phyloP scores from a whole-genome alignment of 768 basidiomycete genomes.

The Cyathus striatus region DNA sequence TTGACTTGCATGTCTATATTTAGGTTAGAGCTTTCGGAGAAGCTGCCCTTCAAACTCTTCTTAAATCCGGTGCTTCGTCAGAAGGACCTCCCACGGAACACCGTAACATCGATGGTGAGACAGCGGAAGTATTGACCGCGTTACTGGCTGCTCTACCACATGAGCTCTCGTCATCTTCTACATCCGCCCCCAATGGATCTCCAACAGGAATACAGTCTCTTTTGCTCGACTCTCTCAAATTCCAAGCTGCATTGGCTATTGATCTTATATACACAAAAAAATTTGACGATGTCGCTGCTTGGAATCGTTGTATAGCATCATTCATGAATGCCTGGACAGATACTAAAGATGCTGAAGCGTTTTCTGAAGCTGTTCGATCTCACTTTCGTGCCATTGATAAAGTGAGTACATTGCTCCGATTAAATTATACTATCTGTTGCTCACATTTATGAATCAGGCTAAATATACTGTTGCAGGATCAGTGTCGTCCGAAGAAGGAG shows the following conservation, averaged over 20 bases:
- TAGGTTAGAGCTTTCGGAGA: constrained; percentile 91
- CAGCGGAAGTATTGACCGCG: constrained; percentile 45
- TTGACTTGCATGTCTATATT: not conserved
- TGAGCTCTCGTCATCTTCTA: constrained; percentile 35
- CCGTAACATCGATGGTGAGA: constrained; percentile 67
- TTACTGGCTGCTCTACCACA: constrained; percentile 58
- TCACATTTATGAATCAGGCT: constrained; percentile 37
- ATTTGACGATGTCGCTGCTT: constrained; percentile 48
- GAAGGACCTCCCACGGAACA: constrained; percentile 60
- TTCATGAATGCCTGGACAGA: constrained; percentile 75
- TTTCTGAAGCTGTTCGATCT: constrained; percentile 59
- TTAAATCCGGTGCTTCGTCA: constrained; percentile 80
- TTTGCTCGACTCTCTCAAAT: constrained; percentile 58
- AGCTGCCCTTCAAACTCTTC: constrained; percentile 72
- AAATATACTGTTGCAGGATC: constrained; percentile 43
- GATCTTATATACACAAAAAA: constrained; percentile 66
- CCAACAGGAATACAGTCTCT: constrained; percentile 50
- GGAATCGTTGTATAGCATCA: constrained; percentile 68
- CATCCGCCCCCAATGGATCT: constrained; percentile 43
- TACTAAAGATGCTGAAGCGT: constrained; percentile 37
- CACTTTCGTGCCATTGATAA: constrained; percentile 79
- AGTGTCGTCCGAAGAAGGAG: constrained; percentile 64
- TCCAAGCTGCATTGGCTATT: constrained; percentile 68
- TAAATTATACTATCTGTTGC: constrained; percentile 2
- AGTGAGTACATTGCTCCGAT: constrained; percentile 24